A percentile compares a stretch with the other conserved stretches of the same genome.
phyloP scores from a whole-genome alignment of 495 filamentous ascomycete genomes.

The Alectoria sarmentosa region DNA sequence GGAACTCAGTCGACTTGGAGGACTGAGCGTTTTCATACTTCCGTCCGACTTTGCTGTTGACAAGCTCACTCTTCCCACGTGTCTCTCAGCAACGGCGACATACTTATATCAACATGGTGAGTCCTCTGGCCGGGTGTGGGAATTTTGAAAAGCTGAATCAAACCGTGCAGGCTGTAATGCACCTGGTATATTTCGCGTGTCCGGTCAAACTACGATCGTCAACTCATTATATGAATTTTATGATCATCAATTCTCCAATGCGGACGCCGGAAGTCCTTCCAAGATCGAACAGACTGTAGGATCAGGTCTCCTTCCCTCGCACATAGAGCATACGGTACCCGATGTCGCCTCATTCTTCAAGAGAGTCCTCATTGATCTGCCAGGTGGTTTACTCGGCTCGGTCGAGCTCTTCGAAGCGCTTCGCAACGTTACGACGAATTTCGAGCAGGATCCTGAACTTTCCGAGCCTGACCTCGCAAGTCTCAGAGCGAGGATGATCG shows the following conservation, averaged over 20 bases:
- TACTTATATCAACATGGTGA: constrained; percentile 62
- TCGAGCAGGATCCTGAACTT: constrained; percentile 42
- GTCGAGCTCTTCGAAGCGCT: constrained; percentile 57
- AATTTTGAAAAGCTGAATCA: background rate
- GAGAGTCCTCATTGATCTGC: constrained; percentile 59
- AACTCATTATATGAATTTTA: constrained; percentile 58
- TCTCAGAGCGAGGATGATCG: constrained; percentile 54
- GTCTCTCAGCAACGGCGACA: constrained; percentile 62
- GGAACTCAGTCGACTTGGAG: constrained; percentile 63
- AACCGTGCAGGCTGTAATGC: constrained; percentile 35
- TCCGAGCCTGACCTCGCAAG: constrained; percentile 43
- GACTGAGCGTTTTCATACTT: constrained; percentile 60
- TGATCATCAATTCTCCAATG: constrained; percentile 41
- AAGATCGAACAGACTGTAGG: constrained; percentile 27
- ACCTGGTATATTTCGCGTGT: constrained; percentile 57
- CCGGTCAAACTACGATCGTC: constrained; percentile 48
- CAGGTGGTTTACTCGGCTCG: constrained; percentile 68
- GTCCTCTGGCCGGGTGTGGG: constrained; percentile 19
- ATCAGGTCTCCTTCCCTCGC: constrained; percentile 22
- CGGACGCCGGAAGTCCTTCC: constrained; percentile 29
- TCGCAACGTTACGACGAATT: constrained; percentile 52
- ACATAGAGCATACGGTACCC: constrained; percentile 37
- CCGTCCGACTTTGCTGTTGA: constrained; percentile 57
- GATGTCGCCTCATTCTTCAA: constrained; percentile 71
- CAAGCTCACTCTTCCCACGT: constrained; percentile 61